Evolutionary conservation across 1,139 yeast species (phyloP).

Genomic region (Lodderomyces orthopsilosis): DNA sequence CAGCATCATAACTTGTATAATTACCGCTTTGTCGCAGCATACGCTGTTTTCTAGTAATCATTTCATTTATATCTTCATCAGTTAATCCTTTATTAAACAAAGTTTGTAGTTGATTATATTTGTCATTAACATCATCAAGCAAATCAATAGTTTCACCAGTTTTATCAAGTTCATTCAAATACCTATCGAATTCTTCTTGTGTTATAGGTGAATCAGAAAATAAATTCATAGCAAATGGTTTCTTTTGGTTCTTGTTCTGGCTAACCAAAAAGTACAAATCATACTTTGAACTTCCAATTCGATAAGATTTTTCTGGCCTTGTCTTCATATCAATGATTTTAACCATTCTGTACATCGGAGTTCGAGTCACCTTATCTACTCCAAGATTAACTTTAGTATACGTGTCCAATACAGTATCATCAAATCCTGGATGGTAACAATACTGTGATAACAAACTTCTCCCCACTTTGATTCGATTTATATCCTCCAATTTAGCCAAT

Average conservation of each 20-base stretch:
- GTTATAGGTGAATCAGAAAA: constrained; percentile 76
- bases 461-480: constrained; percentile 73
- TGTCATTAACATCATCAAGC: constrained; percentile 62
- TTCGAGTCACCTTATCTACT: constrained; percentile 55
- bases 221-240: constrained; percentile 69
- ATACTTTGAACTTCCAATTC: constrained; percentile 51
- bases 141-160: constrained; percentile 64
- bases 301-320: constrained; percentile 55
- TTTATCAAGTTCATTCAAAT: constrained; percentile 57
- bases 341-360: constrained; percentile 79
- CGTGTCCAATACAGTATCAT: constrained; percentile 64
- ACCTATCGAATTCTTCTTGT: constrained; percentile 68
- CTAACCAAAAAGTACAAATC: constrained; percentile 64
- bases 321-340: constrained; percentile 64
- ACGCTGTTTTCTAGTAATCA: constrained; percentile 68
- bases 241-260: constrained; percentile 65
- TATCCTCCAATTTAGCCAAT: constrained; percentile 50
- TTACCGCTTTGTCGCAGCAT: constrained; percentile 42
- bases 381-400: constrained; percentile 85
- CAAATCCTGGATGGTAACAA: constrained; percentile 81
- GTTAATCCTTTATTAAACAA: constrained; percentile 68
- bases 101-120: constrained; percentile 55
- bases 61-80: constrained; percentile 73
- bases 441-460: constrained; percentile 71
- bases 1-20: constrained; percentile 61